Evolutionary conservation across 2,329 filamentous ascomycete species (phyloP).

Genomic region (Penicillium sclerotigenum): DNA sequence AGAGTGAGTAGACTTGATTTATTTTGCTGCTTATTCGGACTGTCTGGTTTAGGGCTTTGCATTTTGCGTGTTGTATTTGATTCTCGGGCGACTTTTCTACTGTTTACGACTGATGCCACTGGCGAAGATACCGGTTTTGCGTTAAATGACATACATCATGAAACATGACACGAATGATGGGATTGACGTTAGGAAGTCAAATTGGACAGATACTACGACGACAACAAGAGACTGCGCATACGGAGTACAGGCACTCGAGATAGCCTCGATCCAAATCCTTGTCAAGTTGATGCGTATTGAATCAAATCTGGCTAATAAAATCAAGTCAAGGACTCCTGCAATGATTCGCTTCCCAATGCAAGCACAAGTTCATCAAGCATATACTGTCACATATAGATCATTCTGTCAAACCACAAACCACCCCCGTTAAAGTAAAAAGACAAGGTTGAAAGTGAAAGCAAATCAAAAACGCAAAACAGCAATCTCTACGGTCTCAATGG

Average conservation of each 20-base stretch:
- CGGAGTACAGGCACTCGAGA: not conserved
- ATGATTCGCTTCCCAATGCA: constrained; percentile 26
- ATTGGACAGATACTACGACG: not conserved
- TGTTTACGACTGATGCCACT: not conserved
- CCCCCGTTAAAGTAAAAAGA: constrained; percentile 10
- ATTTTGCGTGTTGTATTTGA: not conserved
- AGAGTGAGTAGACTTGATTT: constrained; percentile 10
- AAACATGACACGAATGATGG: not conserved
- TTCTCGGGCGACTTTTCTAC: too few relatives aligned
- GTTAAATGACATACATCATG: not conserved
- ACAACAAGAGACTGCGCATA: not conserved
- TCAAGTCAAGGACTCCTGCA: constrained; percentile 20
- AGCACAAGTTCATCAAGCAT: constrained; percentile 14
- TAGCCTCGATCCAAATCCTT: not conserved
- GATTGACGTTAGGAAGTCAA: not conserved
- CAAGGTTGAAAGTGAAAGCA: constrained; percentile 10
- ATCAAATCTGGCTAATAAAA: constrained; percentile 13
- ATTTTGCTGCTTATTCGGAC: not conserved
- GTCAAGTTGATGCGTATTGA: constrained; percentile 1
- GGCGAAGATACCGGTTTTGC: not conserved
- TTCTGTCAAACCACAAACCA: constrained; percentile 10
- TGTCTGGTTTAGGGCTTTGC: not conserved
- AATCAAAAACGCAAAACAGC: not conserved
- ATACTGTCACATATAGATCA: constrained; percentile 10
- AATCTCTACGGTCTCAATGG: constrained; percentile 18